phyloP scores from a whole-genome alignment of 768 basidiomycete species.

The Cytidiella melzeri region DNA sequence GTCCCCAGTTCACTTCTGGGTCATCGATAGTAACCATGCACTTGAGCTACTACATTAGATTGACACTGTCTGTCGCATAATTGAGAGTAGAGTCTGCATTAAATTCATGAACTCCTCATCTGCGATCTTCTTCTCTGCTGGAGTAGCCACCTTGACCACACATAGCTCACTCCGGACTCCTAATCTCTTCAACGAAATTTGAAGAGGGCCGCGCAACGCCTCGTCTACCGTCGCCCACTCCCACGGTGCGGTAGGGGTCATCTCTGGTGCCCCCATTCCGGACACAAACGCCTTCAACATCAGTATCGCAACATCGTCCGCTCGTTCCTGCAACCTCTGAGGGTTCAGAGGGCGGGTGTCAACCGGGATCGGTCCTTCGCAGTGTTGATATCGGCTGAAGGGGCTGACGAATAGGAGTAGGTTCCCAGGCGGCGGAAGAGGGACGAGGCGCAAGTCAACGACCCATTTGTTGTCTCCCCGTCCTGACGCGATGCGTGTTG shows the following conservation, averaged over 20 bases:
- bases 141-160: background rate
- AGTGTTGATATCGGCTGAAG: background rate
- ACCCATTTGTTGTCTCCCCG: conserved; percentile 3
- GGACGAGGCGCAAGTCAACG: conserved; percentile 4
- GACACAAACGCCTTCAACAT: conserved; percentile 5
- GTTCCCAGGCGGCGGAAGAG: conserved; percentile 2
- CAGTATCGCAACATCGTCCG: background rate
- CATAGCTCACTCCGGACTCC: conserved; percentile 6
- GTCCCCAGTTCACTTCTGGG: too few relatives aligned
- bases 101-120: too few relatives aligned
- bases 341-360: background rate
- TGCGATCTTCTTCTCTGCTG: background rate
- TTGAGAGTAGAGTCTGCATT: too few relatives aligned
- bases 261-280: background rate
- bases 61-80: too few relatives aligned
- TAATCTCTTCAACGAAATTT: background rate
- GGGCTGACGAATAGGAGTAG: conserved; percentile 4
- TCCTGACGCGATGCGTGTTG: background rate
- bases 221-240: conserved; percentile 6
- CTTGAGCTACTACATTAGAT: too few relatives aligned
- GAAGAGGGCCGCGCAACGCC: background rate
- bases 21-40: too few relatives aligned
- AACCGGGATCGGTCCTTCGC: conserved; percentile 4
- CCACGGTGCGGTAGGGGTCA: conserved; percentile 2
- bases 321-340: background rate